A percentile compares a stretch with the other conserved stretches of the same genome.
Evolutionary conservation across 441 rosid species (phyloP).

Genomic region (Biscutella laevigata): DNA sequence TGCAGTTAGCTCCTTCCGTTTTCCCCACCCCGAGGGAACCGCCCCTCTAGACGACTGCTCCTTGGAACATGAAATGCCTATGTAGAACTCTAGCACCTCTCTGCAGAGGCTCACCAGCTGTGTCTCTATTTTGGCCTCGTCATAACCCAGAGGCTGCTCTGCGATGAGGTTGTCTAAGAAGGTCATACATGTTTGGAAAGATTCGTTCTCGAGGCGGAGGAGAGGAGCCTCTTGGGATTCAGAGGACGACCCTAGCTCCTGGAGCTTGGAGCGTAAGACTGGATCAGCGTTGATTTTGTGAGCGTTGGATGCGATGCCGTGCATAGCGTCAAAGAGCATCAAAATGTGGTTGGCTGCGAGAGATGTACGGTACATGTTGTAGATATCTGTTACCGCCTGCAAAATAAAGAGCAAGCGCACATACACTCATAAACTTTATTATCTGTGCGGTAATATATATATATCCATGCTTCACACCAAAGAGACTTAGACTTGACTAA

Average conservation of each 20-base stretch:
- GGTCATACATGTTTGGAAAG: slow-evolving; percentile 83
- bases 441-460: background rate
- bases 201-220: slow-evolving; percentile 84
- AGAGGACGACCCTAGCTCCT: slow-evolving; percentile 70
- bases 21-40: slow-evolving; percentile 87
- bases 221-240: slow-evolving; percentile 98
- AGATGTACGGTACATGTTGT: slow-evolving; percentile 63
- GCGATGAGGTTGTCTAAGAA: slow-evolving; percentile 71
- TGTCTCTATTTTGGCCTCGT: slow-evolving; percentile 58
- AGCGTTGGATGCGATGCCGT: slow-evolving; percentile 73
- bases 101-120: slow-evolving; percentile 61
- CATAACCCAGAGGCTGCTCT: slow-evolving; percentile 58
- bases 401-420: slow-evolving; percentile 5
- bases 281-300: slow-evolving; percentile 62
- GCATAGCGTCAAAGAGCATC: slow-evolving; percentile 75
- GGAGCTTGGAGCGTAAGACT: slow-evolving; percentile 63
- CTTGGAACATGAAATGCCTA: slow-evolving; percentile 42
- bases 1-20: slow-evolving; percentile 78
- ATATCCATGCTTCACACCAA: background rate
- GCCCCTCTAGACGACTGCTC: slow-evolving; percentile 37
- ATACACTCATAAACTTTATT: background rate
- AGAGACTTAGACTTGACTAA: slow-evolving; percentile 22
- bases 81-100: slow-evolving; percentile 71
- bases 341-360: slow-evolving; percentile 64
- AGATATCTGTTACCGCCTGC: slow-evolving; percentile 96